Evolutionary conservation across 192 early-diverging fungal genomes (phyloP), one percentile per base, ranked within the genome.

Genomic region (Jimgerdemannia flammicorona): DNA sequence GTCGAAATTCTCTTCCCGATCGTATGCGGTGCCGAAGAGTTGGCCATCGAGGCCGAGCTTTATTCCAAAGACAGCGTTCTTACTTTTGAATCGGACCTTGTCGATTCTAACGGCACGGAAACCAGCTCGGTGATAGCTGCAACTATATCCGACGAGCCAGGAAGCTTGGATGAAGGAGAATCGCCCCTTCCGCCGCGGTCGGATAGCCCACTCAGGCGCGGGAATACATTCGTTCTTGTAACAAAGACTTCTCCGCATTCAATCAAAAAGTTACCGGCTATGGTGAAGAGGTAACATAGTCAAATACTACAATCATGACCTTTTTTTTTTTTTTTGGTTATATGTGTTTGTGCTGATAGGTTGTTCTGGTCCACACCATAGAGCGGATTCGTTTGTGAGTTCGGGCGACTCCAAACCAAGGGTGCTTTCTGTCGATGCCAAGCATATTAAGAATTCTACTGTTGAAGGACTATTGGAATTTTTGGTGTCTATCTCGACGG

Each of bases 1-100:
- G 77, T 90, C 20, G 75, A 79, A 19, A 84, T 87, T 39, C 29
- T 91, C 3, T 92, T 91, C 72, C 81, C 79, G 19, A 76, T 90
- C 20, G 82, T 90, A 9, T 88, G 84, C 65, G 73, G 79, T 17
- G 78, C 75, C 40, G 83, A 83, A 70, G 75, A 72, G 4, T 72
- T 86, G 66, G 76, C 79, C 3, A 76, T 80, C 3, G 87, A 87
- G 43, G 71, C 70, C 4, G 89, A 89, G 65, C 71, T 88, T 41
- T 69, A 83, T 67, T 76, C 79, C 19, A 86, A 87, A 71, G 84
- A 84, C 9, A 74, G 72, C 3, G 59, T 75, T 2, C 39, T 75
- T 20, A 65, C 42, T 17, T 44, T 44, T 43, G 64, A 75, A 1
- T 6, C 64, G 4, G 44, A n/a, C 41, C 40, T 68, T 3, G 54